These are phyloP conservation scores for Phytophthora citricola DNA, from an alignment of 352 stramenopile species.

Conservation along the genomic window DNA sequence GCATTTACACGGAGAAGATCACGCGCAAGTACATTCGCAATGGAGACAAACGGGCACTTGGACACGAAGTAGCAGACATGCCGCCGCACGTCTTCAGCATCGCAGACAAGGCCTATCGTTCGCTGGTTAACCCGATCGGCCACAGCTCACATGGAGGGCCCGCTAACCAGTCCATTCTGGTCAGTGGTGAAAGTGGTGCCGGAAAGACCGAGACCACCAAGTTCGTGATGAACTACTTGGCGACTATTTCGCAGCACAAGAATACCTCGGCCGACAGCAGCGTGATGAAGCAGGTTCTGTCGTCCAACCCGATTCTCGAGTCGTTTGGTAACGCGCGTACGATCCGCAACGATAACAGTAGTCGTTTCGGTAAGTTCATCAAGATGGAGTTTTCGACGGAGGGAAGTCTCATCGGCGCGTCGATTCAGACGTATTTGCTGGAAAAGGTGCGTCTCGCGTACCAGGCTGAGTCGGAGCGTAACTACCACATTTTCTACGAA, in stretches of 20 bases:
- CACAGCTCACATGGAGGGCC: slow-evolving; percentile 35
- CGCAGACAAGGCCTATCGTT: slow-evolving; percentile 89
- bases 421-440: slow-evolving; percentile 96
- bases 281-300: slow-evolving; percentile 95
- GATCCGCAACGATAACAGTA: slow-evolving; percentile 97
- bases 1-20: slow-evolving; percentile 89
- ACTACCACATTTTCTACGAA: slow-evolving; percentile 98
- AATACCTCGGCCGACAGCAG: slow-evolving; percentile 58
- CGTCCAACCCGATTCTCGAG: slow-evolving; percentile 98
- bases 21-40: slow-evolving; percentile 89
- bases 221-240: slow-evolving; percentile 96
- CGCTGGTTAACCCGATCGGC: slow-evolving; percentile 69
- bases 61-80: slow-evolving; percentile 75
- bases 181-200: slow-evolving; percentile 93
- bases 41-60: slow-evolving; percentile 74
- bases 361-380: slow-evolving; percentile 98
- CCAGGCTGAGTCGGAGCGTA: slow-evolving; percentile 93
- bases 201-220: slow-evolving; percentile 98
- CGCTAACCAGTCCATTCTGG: slow-evolving; percentile 92
- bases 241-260: slow-evolving; percentile 85
- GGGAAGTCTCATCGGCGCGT: slow-evolving; percentile 87
- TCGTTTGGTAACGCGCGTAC: slow-evolving; percentile 98
- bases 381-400: slow-evolving; percentile 93
- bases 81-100: slow-evolving; percentile 93
- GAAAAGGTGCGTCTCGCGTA: slow-evolving; percentile 96